Percentiles rank a stretch among this genome's conserved stretches.
phyloP scores from a whole-genome alignment of 2,329 filamentous ascomycete species.

The Aplosporella prunicola region DNA sequence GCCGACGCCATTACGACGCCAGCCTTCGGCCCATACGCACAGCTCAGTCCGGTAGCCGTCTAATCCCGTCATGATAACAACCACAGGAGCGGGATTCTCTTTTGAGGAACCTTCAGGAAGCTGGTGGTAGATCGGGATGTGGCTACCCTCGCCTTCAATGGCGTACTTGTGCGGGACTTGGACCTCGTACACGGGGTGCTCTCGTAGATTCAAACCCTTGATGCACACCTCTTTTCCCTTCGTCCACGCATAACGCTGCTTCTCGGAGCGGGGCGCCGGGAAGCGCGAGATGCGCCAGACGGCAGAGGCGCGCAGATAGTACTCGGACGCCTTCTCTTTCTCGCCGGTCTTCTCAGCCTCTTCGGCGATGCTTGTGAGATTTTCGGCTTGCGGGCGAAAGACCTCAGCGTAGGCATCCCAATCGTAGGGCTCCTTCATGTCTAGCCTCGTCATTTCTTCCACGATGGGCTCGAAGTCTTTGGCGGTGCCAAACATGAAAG shows the following conservation, averaged over 20 bases:
- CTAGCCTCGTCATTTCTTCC: conserved; percentile 48
- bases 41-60: conserved; percentile 52
- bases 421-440: conserved; percentile 55
- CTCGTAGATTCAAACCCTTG: conserved; percentile 38
- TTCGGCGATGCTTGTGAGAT: conserved; percentile 46
- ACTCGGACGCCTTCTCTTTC: conserved; percentile 45
- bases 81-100: conserved; percentile 38
- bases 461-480: conserved; percentile 64
- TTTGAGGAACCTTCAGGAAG: conserved; percentile 40
- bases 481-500: conserved; percentile 62
- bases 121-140: conserved; percentile 57
- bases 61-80: conserved; percentile 50
- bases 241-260: conserved; percentile 54
- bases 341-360: conserved; percentile 42
- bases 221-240: conserved; percentile 55
- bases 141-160: conserved; percentile 41
- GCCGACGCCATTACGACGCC: conserved; percentile 40
- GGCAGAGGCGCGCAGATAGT: conserved; percentile 59
- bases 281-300: conserved; percentile 68
- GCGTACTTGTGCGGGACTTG: conserved; percentile 49
- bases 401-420: conserved; percentile 54
- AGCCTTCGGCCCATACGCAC: conserved; percentile 43
- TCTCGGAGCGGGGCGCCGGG: conserved; percentile 42
- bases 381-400: conserved; percentile 52
- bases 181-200: conserved; percentile 53